A percentile compares a stretch with the other conserved stretches of the same genome.
These are phyloP conservation scores for Iris pallida DNA, from an alignment of 116 monocot genomes.

Conservation along the genomic window DNA sequence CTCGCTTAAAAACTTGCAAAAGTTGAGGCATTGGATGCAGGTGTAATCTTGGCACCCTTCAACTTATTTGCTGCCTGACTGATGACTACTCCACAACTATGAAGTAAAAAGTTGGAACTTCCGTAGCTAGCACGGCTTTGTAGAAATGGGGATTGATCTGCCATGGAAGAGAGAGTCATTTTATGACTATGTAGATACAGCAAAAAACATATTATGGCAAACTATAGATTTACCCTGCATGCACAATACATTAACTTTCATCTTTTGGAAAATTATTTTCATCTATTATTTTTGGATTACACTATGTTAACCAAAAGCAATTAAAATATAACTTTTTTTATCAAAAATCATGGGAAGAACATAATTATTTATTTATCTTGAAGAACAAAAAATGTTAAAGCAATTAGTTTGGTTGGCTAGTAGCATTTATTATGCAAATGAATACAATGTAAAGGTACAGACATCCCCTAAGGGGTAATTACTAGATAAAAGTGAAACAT, in stretches of 20 bases:
- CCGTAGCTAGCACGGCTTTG: slow-evolving; percentile 25
- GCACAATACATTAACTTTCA: not conserved
- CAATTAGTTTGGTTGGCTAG: no score
- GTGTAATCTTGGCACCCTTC: slow-evolving; percentile 20
- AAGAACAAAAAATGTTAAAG: no score
- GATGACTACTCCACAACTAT: slow-evolving; percentile 25
- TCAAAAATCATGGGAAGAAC: no score
- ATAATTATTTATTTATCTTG: no score
- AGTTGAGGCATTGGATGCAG: slow-evolving; percentile 26
- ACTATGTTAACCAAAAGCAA: not conserved
- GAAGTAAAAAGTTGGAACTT: slow-evolving; percentile 52
- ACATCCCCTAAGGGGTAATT: no score
- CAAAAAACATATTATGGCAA: not conserved
- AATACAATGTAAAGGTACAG: no score
- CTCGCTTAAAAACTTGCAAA: slow-evolving; percentile 37
- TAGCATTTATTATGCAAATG: no score
- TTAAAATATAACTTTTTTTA: no score
- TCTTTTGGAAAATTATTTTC: not conserved
- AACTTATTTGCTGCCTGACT: slow-evolving; percentile 41
- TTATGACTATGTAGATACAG: not conserved
- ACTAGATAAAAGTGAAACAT: no score
- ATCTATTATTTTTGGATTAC: not conserved
- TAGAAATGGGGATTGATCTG: slow-evolving; percentile 37
- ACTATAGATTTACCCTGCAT: not conserved
- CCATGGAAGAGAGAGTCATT: slow-evolving; percentile 4